Base-by-base conservation (phyloP, 2,329 filamentous ascomycete genomes). In the Ophiostoma tasmaniense region DNA sequence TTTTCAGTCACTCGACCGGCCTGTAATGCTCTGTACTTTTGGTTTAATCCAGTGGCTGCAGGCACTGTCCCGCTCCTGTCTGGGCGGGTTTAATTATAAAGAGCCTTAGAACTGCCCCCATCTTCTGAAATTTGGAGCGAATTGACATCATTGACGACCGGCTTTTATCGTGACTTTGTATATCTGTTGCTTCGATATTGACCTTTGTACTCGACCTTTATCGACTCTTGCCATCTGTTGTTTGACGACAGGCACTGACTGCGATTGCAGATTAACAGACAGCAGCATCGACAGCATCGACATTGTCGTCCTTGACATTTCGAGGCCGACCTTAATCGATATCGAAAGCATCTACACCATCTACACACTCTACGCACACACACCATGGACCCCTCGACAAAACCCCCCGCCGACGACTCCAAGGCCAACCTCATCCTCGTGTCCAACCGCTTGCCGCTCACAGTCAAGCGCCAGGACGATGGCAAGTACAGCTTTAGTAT, bases 371-470 rank as follows among this genome's bases (percentile, higher is more conserved):
- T 30, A 64, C 55, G 30, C 13, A 50, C 42, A 50, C 14, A 33
- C 30, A 59, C 64, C 25, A 50, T 37, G 59, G 55, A 61, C 30
- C 42, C 69, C 20, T 66, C 69, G 50, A 55, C 65, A 52, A 70
- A 68, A 67, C 59, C 59, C 17, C 22, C 67, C 42, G 59, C 66
- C 66, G 67, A 59, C 66, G 71, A 61, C 30, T 17, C 28, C 69
- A 73, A 73, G 70, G 52, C 71, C 35, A 71, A 71, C 68, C 70
- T 73, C 37, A 73, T 71, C 67, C 88, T 98, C 65, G 89, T 97
- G 74, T 97, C 94, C 45, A 99, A 99, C 78, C 91, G 95, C 68
- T 85, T 98, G 59, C 94, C 95, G 70, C 96, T 98, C 78, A 98
- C 94, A 73, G 96, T 98, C 81, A 97, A 97, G 82, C 90, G 92